phyloP scores from a whole-genome alignment of 2,329 filamentous ascomycete genomes.

The Daldinia eschscholtzii region DNA sequence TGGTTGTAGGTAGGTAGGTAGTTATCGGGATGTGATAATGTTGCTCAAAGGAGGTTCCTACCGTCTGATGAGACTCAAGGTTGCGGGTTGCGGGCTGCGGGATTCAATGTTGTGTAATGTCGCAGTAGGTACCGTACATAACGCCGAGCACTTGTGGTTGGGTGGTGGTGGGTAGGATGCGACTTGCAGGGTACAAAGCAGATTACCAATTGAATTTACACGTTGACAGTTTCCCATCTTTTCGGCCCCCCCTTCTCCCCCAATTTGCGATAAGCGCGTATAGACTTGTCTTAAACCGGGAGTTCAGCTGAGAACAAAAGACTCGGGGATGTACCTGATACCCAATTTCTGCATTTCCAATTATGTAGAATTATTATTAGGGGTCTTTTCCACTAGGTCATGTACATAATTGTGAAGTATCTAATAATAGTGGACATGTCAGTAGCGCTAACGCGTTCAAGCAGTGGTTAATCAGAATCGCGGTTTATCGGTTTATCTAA shows the following conservation, averaged over 20 bases:
- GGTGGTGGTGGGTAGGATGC: conserved; percentile 28
- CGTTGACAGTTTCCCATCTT: conserved; percentile 18
- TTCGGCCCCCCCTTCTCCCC: conserved; percentile 5
- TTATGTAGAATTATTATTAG: neutral
- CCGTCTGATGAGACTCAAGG: conserved; percentile 42
- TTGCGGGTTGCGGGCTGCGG: conserved; percentile 21
- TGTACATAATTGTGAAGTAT: neutral
- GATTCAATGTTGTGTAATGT: conserved; percentile 31
- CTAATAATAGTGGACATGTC: neutral
- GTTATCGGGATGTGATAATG: conserved; percentile 39
- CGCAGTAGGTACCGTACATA: conserved; percentile 35
- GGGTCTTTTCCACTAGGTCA: conserved; percentile 1
- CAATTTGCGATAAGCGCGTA: conserved; percentile 41
- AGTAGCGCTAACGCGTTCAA: neutral
- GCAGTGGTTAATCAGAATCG: conserved; percentile 1
- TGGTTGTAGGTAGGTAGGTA: conserved; percentile 1
- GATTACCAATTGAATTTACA: conserved; percentile 17
- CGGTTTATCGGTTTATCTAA: conserved; percentile 2
- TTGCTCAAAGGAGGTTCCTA: conserved; percentile 42
- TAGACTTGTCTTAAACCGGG: conserved; percentile 38
- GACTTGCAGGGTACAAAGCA: conserved; percentile 34
- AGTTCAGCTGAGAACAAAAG: conserved; percentile 12
- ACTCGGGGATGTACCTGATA: neutral
- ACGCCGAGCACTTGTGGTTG: conserved; percentile 20
- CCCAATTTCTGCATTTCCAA: neutral